Evolutionary conservation across 2,329 filamentous ascomycete species (phyloP).

Genomic region (Neofusicoccum ribis): DNA sequence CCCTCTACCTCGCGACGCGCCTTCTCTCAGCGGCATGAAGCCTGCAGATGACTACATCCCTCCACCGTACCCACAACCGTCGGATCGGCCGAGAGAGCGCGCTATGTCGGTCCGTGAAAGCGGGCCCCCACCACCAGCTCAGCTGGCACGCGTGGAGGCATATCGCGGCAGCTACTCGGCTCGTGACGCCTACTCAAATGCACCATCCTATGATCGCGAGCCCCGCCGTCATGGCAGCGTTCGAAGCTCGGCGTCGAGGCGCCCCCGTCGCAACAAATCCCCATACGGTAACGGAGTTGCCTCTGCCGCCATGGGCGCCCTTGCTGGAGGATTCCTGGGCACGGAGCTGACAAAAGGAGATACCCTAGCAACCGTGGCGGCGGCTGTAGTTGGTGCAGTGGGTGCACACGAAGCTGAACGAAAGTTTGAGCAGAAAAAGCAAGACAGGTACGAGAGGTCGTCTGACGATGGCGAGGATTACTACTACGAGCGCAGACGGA

Average conservation of each 20-base stretch:
- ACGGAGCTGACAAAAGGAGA: slow-evolving; percentile 29
- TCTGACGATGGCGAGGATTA: neutral
- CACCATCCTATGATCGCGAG: neutral
- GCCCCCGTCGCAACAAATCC: neutral
- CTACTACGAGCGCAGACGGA: slow-evolving; percentile 12
- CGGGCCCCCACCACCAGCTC: neutral
- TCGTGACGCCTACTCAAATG: neutral
- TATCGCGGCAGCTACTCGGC: neutral
- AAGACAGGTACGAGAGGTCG: neutral
- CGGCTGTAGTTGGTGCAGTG: slow-evolving; percentile 37
- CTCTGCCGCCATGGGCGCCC: slow-evolving; percentile 32
- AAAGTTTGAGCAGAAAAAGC: slow-evolving; percentile 19
- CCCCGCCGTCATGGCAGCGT: neutral
- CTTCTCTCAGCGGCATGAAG: slow-evolving; percentile 1
- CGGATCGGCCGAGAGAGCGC: neutral
- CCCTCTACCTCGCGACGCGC: neutral
- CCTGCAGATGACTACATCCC: neutral
- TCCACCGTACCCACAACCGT: slow-evolving; percentile 2
- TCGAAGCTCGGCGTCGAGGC: neutral
- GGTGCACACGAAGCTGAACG: slow-evolving; percentile 32
- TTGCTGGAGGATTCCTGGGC: slow-evolving; percentile 36
- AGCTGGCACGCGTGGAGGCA: neutral
- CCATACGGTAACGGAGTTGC: slow-evolving; percentile 9
- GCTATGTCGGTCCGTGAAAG: neutral
- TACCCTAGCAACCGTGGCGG: slow-evolving; percentile 33